These are phyloP conservation scores for Paragyromitra xinjiangensis DNA, from an alignment of 495 filamentous ascomycete genomes.

Conservation along the genomic window DNA sequence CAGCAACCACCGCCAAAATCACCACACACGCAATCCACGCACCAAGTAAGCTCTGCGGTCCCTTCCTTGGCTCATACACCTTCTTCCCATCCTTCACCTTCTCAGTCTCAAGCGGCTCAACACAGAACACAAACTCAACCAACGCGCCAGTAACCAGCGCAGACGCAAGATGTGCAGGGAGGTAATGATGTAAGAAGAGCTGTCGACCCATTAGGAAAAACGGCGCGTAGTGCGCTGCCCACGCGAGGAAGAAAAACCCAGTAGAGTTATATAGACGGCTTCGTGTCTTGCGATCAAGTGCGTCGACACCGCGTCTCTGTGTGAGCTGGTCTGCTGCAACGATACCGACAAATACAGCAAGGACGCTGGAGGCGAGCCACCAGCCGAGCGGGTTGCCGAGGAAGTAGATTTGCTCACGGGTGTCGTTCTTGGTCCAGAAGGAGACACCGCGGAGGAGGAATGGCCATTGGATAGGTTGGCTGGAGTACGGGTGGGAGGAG, in stretches of 20 bases:
- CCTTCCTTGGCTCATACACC: constrained; percentile 68
- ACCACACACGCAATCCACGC: constrained; percentile 80
- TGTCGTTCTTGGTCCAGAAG: constrained; percentile 99
- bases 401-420: constrained; percentile 97
- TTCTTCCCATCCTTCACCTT: constrained; percentile 64
- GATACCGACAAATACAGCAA: constrained; percentile 94
- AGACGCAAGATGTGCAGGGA: constrained; percentile 91
- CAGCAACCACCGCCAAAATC: constrained; percentile 73
- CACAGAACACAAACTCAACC: constrained; percentile 94
- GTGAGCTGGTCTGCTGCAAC: constrained; percentile 92
- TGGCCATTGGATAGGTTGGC: constrained; percentile 93
- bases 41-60: constrained; percentile 76
- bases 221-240: constrained; percentile 96
- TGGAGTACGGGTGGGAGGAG: constrained; percentile 90
- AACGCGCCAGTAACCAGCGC: constrained; percentile 94
- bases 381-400: constrained; percentile 95
- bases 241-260: constrained; percentile 97
- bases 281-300: constrained; percentile 88
- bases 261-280: constrained; percentile 97
- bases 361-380: constrained; percentile 91
- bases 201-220: constrained; percentile 98
- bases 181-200: constrained; percentile 96
- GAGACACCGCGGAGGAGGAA: constrained; percentile 96
- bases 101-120: constrained; percentile 72
- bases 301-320: constrained; percentile 88